Base-by-base conservation (phyloP, 1,284 basidiomycete species). In the Ustilago hordei region DNA sequence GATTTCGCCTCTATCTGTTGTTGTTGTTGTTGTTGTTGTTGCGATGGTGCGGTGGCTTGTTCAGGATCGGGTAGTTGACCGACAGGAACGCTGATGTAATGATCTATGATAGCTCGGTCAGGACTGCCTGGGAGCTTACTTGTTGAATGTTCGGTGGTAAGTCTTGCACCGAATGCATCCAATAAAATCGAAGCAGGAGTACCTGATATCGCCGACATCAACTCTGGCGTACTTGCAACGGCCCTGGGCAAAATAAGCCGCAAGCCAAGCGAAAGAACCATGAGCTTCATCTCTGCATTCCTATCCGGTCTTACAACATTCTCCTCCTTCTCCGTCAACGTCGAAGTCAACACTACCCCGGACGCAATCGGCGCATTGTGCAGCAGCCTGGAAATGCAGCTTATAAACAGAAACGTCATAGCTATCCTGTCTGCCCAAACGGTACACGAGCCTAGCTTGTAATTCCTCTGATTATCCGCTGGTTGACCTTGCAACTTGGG, bases 391-490 rank as follows among this genome's bases (percentile, higher is more conserved):
- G 74, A 68, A 32, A 74, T 50, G 64, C 75, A 77, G 60, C 62
- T 69, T 62, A 69, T 78, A 36, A 74, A 62, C 35, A 74, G 64
- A 36, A 75, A 70, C 15, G 66, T 71, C 36, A 72, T 32, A 1
- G 65, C 60, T 41, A 52, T 32, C 28, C 59, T 62, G 23, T 78
- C 70, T n/a, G 65, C 72, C 71, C 73, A 69, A 7, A 73, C 62
- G 4, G 50, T 56, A 60, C 60, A 70, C 0, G 66, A 67, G 28
- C 70, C 73, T 11, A 70, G 73, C 58, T 73, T 71, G 43, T 69
- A 70, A 41, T 66, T 55, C 13, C 59, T 60, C 36, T 65, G 68
- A 28, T 63, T 63, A 8, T 60, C 39, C 17, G 57, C 66, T 39
- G 68, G 58, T 15, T 35, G 28, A 6, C 60, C 64, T 31, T 65